Evolutionary conservation across 768 basidiomycete genomes (phyloP), one percentile per base, ranked within the genome.

Genomic region (Arthromyces matolae): DNA sequence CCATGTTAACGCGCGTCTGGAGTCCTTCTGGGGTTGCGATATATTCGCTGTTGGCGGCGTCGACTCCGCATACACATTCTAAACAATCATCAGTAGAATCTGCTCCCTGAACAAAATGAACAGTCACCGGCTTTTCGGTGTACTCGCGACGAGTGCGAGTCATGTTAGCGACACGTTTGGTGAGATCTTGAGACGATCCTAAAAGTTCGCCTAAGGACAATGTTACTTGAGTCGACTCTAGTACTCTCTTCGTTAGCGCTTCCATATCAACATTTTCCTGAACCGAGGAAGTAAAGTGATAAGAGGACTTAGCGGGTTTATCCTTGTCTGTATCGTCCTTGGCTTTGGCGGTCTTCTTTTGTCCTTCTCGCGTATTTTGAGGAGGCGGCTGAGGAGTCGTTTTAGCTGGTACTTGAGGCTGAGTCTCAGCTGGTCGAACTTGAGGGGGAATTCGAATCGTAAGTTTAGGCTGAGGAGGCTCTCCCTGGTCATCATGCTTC

Each of bases 101-200:
- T 8, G 18, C 28, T n/a, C n/a, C n/a, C n/a, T n/a, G n/a, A n/a
- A n/a, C n/a, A 18, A 28, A 20, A 13, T 40, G 27, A 31, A 23
- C 14, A 1, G 23, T 33, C 28, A 45, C 56, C 8, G 43, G 18
- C 27, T 50, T 50, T 1, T 47, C 29, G 2, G 38, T 16, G 25
- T 58, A 58, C 22, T 52, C 41, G 1, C 45, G 18, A 5, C 48
- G 19, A 12, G 37, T 52, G 22, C 47, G 52, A 13, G 54, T 52
- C 3, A 53, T 12, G 1, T 50, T 41, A 2, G 33, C 31, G 6
- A 58, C 29, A 0, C 38, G 8, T 31, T 55, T 58, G 28, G 54
- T 47, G 0, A 58, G 38, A 10, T 45, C 38, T 8, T 24, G 43
- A 1, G 27, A 51, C 0, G 38, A 22, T 0, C 44, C 37, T 2